phyloP scores from a whole-genome alignment of 352 stramenopile species.

The Phytophthora quininea region DNA sequence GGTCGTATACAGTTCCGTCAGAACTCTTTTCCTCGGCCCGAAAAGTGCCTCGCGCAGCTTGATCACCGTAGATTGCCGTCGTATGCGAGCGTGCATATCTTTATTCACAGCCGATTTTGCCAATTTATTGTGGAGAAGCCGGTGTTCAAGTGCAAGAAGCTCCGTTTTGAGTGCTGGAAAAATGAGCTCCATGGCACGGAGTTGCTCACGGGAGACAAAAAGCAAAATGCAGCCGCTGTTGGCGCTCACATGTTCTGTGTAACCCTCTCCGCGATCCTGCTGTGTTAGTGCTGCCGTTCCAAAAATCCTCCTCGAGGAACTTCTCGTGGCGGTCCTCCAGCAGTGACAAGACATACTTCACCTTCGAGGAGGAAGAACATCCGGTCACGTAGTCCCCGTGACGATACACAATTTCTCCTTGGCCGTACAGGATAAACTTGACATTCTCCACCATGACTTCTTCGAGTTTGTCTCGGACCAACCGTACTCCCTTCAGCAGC shows the following conservation, averaged over 20 bases:
- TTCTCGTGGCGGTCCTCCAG: constrained; percentile 25
- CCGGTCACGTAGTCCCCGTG: constrained; percentile 57
- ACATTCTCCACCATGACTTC: constrained; percentile 53
- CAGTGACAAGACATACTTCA: constrained; percentile 44
- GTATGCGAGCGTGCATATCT: constrained; percentile 9
- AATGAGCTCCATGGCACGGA: constrained; percentile 52
- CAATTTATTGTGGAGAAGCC: constrained; percentile 48
- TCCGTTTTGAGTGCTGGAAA: constrained; percentile 56
- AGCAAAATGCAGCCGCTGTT: constrained; percentile 64
- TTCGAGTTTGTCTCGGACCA: constrained; percentile 42
- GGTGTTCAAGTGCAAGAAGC: constrained; percentile 48
- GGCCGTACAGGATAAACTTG: constrained; percentile 61
- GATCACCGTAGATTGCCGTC: constrained; percentile 22
- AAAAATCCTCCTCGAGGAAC: constrained; percentile 51
- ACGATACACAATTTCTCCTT: constrained; percentile 63
- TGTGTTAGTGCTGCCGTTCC: constrained; percentile 48
- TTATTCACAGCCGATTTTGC: constrained; percentile 36
- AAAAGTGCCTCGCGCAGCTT: constrained; percentile 26
- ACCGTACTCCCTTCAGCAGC: constrained; percentile 37
- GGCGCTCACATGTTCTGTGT: constrained; percentile 55
- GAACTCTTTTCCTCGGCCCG: constrained; percentile 10
- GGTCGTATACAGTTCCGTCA: constrained; percentile 33
- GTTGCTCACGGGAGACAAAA: constrained; percentile 52
- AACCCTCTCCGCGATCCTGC: constrained; percentile 49
- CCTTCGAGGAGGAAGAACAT: constrained; percentile 70